Conservation (phyloP, 805 yeast species). For the Cyberlindnera suaveolens region DNA sequence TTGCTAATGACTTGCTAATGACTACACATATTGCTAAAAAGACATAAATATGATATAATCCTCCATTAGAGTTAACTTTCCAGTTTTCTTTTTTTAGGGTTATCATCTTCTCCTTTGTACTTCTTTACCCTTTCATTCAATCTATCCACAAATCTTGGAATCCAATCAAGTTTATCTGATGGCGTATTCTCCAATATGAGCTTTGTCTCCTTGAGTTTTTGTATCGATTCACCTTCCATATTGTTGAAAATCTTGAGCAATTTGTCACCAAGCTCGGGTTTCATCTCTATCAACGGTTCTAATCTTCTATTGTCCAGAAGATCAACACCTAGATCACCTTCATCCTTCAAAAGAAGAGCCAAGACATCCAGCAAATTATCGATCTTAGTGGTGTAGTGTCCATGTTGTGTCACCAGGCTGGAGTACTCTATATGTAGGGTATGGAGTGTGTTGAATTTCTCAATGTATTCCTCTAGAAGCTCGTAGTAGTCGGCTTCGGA, state of each 20-base stretch:
- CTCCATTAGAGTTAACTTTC: too few relatives aligned
- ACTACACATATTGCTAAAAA: too few relatives aligned
- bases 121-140: not conserved
- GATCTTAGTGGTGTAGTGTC: not conserved
- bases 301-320: not conserved
- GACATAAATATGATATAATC: too few relatives aligned
- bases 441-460: not conserved
- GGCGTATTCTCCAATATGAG: not conserved
- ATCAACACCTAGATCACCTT: not conserved
- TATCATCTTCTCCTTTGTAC: not conserved
- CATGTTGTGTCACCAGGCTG: not conserved
- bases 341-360: not conserved
- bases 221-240: not conserved
- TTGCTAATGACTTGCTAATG: too few relatives aligned
- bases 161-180: not conserved
- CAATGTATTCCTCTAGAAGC: not conserved
- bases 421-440: not conserved
- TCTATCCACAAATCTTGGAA: not conserved
- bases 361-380: conserved; percentile 2
- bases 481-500: conserved; percentile 1
- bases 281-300: not conserved
- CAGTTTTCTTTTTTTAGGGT: too few relatives aligned
- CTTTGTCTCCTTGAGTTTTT: not conserved
- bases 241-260: not conserved
- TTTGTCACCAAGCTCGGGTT: not conserved